These are phyloP conservation scores for Sporisorium sorghi DNA, from an alignment of 1,284 basidiomycete species.

Conservation along the genomic window DNA sequence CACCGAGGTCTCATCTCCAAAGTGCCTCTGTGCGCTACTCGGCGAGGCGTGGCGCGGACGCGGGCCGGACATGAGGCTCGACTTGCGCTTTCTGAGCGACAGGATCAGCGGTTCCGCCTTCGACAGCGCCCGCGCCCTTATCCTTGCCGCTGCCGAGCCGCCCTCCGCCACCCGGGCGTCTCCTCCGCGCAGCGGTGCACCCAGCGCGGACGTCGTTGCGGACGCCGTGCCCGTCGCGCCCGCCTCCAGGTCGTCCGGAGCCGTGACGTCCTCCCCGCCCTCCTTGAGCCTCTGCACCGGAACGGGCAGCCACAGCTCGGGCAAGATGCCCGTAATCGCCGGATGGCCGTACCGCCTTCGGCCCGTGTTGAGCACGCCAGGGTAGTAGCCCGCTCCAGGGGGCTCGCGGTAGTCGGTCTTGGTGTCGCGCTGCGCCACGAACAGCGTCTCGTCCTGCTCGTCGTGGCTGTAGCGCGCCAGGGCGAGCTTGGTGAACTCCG, in stretches of 20 bases:
- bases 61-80: constrained; percentile 17
- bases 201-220: constrained; percentile 28
- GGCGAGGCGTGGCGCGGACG: constrained; percentile 8
- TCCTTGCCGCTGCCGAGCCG: constrained; percentile 13
- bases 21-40: not conserved
- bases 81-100: constrained; percentile 49
- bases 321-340: constrained; percentile 61
- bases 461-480: constrained; percentile 77
- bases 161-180: not conserved
- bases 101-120: constrained; percentile 52
- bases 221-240: constrained; percentile 18
- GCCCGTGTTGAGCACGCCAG: constrained; percentile 59
- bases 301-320: constrained; percentile 64
- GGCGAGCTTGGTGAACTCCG: constrained; percentile 45
- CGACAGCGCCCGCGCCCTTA: constrained; percentile 18
- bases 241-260: constrained; percentile 33
- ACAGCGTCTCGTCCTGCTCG: constrained; percentile 91
- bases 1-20: not conserved
- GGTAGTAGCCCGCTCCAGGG: constrained; percentile 56
- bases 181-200: constrained; percentile 6
- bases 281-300: constrained; percentile 26
- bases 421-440: constrained; percentile 75
- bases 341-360: constrained; percentile 63
- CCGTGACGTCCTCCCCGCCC: constrained; percentile 28
- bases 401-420: constrained; percentile 65